Base-by-base conservation (phyloP, 441 rosid species). In the Populus hybrid region DNA sequence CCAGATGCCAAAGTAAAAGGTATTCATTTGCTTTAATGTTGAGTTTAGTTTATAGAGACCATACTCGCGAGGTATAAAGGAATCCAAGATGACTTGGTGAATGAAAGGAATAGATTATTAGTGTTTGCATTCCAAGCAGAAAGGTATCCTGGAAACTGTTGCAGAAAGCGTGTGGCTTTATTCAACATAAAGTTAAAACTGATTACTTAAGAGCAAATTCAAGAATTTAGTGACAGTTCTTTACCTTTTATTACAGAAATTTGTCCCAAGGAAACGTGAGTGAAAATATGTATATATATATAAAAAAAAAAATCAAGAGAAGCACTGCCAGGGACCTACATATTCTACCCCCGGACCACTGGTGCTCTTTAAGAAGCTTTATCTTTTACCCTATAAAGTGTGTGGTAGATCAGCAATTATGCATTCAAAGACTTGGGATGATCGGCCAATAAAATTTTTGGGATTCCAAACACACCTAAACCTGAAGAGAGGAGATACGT, bases 21-120 rank as follows among this genome's bases (percentile, higher is more conserved):
- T 28, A 36, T 38, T 9, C 53, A 72, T 26, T 36, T 12, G 66
- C 34, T 67, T 6, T 53, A 18, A 32, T 20, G 35, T 8, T 61
- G 26, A 53, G 35, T 23, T 46, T 38, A 26, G 26, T 10, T 9
- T 20, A 61, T 46, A 38, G 10, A 3, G 21, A 28, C 38, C 53
- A 46, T 46, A 46, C 6, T 46, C 53, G 53, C 59, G 18, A 73
- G 10, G 18, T 32, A 9, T 61, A 30, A 11, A n/a, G 26, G 90
- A 84, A 86, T 86, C 92, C 26, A 74, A 77, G 82, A 80, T 87
- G 72, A 78, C 90, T 86, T 89, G 81, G 40, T 70, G 77, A 77
- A 82, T 69, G 63, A 23, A 61, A 32, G 12, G 24, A n/a, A 42
- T 65, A 10, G 65, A 77, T 21, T 16, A 32, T 14, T 12, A 12